These are phyloP conservation scores for Chlamydomonas urium DNA, from an alignment of 139 green algal genomes.

Conservation along the genomic window DNA sequence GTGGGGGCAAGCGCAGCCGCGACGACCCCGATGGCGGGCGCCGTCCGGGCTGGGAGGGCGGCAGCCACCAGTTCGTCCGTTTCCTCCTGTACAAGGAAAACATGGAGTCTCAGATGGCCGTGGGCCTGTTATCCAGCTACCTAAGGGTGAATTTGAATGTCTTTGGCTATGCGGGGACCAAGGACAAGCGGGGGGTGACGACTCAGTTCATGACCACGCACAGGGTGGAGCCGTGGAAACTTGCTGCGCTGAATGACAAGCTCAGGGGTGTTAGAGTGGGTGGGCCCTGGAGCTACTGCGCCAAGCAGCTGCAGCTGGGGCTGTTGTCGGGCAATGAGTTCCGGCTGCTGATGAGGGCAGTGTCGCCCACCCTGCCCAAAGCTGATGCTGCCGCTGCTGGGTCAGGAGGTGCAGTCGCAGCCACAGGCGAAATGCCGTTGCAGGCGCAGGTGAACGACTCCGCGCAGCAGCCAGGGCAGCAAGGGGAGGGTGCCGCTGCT, in stretches of 20 bases:
- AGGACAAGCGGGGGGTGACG: slow-evolving; percentile 93
- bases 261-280: background rate
- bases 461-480: too few relatives aligned
- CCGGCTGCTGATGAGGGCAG: slow-evolving; percentile 60
- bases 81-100: slow-evolving; percentile 91
- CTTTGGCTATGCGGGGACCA: slow-evolving; percentile 74
- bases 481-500: too few relatives aligned
- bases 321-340: slow-evolving; percentile 72
- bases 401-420: too few relatives aligned
- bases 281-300: background rate
- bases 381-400: too few relatives aligned
- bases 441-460: too few relatives aligned
- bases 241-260: slow-evolving; percentile 46
- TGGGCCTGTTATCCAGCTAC: background rate
- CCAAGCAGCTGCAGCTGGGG: background rate
- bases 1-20: background rate
- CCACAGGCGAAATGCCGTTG: too few relatives aligned
- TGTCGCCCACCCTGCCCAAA: too few relatives aligned
- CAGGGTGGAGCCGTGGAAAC: slow-evolving; percentile 42
- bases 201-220: slow-evolving; percentile 70
- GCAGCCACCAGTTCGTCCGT: slow-evolving; percentile 17
- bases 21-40: background rate
- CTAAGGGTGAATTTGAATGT: background rate
- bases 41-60: background rate
- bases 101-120: slow-evolving; percentile 60